Evolutionary conservation across 2,329 filamentous ascomycete species (phyloP).

Genomic region (Fusarium buharicum): DNA sequence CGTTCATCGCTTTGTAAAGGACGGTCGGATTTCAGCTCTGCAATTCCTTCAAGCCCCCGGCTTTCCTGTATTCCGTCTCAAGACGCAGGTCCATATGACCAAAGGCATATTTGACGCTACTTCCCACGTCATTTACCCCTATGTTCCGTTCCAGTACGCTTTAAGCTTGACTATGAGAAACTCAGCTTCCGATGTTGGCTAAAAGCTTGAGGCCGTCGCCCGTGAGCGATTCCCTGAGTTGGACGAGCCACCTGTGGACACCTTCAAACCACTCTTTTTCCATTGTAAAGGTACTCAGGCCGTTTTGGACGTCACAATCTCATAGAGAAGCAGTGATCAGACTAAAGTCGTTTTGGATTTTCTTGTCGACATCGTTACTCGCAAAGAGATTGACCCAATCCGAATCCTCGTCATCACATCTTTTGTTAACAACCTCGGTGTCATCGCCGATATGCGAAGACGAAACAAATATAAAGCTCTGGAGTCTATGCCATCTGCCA

Average conservation of each 20-base stretch:
- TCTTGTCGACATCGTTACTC: not conserved
- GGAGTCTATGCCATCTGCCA: not conserved
- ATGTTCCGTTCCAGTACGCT: not conserved
- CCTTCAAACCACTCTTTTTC: not conserved
- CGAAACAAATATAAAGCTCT: not conserved
- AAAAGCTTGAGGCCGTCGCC: not conserved
- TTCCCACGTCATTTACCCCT: not conserved
- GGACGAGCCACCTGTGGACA: not conserved
- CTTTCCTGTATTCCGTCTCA: constrained; percentile 32
- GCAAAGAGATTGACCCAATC: not conserved
- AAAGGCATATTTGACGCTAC: constrained; percentile 30
- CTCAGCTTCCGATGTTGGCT: accelerated
- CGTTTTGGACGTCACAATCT: too few species aligned
- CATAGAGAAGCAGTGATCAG: not conserved
- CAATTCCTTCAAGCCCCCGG: not conserved
- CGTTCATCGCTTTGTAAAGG: constrained; percentile 12
- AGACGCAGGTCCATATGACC: constrained; percentile 38
- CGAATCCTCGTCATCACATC: not conserved
- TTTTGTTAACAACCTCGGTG: not conserved
- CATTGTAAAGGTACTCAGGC: not conserved
- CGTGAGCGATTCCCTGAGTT: not conserved
- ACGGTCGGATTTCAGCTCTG: constrained; percentile 21
- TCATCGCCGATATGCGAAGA: not conserved
- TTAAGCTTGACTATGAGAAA: accelerated
- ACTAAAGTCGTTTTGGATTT: not conserved